Percentiles rank a stretch among this genome's conserved stretches.
Conservation (phyloP, 148 eudicot genomes). For the Rhododendron griersonianum region DNA sequence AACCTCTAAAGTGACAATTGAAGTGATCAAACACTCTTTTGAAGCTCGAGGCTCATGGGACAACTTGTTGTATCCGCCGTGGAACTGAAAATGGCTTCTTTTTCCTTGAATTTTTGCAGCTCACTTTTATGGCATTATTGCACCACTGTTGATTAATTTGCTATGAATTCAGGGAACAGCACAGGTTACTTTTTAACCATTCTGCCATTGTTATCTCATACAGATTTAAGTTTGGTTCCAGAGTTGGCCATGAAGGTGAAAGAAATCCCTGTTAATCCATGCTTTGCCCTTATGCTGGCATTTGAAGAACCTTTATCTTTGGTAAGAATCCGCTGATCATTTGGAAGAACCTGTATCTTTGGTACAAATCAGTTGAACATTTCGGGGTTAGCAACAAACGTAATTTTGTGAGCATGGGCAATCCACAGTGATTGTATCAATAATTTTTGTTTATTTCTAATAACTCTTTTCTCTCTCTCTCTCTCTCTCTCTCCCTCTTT, state of each 20-base stretch:
- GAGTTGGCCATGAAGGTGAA: slow-evolving; percentile 47
- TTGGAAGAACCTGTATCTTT: slow-evolving; percentile 58
- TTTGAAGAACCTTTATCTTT: slow-evolving; percentile 63
- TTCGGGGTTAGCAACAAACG: background rate
- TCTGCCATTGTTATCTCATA: slow-evolving; percentile 7
- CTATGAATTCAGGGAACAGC: background rate
- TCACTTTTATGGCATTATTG: background rate
- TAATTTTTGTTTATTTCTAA: background rate
- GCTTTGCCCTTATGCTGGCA: slow-evolving; percentile 95
- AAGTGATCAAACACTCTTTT: background rate
- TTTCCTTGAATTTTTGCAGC: background rate
- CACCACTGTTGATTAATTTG: background rate
- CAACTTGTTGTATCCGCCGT: background rate
- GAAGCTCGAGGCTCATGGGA: background rate
- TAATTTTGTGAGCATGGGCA: background rate
- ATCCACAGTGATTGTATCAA: background rate
- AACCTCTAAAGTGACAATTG: slow-evolving; percentile 2
- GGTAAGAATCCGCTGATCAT: slow-evolving; percentile 40
- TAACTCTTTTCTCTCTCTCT: background rate
- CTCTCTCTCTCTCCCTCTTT: background rate
- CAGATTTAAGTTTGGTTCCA: slow-evolving; percentile 63
- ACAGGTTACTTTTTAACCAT: background rate
- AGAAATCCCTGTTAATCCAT: slow-evolving; percentile 65
- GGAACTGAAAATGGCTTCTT: background rate
- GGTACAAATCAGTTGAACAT: slow-evolving; percentile 35